Base-by-base conservation (phyloP, 805 yeast genomes). In the Lachancea sp. region DNA sequence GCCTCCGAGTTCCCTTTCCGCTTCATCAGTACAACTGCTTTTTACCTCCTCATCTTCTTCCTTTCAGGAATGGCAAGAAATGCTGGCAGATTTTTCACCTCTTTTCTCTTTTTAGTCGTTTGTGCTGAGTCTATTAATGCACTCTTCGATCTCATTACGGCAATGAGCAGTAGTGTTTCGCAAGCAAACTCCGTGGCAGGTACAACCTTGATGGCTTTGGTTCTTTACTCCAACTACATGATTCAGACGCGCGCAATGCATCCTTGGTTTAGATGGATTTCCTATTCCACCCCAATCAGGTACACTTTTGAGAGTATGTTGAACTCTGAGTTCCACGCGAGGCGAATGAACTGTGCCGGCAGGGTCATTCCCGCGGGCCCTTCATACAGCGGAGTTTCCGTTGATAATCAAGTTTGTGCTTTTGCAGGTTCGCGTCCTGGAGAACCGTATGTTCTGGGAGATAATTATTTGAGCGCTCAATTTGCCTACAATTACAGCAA, bases 261-360 rank as follows among this genome's bases (percentile, higher is more conserved):
- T 49, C 78, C 76, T 13, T 82, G 88, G 88, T 79, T 79, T 53
- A 71, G 75, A 49, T 80, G 84, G 82, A 65, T 79, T 38, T 68
- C 75, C 30, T 78, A 73, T 53, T 56, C 75, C 30, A 65, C 78
- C 46, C 83, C 85, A 0, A 52, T 78, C 36, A 67, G 72, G 39
- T 79, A 75, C 53, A 72, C 71, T 2, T 78, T 76, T 50, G 90
- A 84, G 59, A 60, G 81, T 1, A 64, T 84, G 58, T 68, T 84
- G 70, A 73, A 74, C 16, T 76, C 77, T 48, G 89, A 84, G 59
- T 82, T 83, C 61, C 62, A 57, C 40, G 56, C 54, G 4, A 55
- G 62, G 42, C 46, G 49, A 18, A 55, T 58, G 58, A 52, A 47
- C 17, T 58, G 62, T 41, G 58, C 55, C 64, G 47, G 53, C 52